A percentile compares a stretch with the other conserved stretches of the same genome.
Conservation (phyloP, 257 asterid species). For the Solanum chmielewskii region DNA sequence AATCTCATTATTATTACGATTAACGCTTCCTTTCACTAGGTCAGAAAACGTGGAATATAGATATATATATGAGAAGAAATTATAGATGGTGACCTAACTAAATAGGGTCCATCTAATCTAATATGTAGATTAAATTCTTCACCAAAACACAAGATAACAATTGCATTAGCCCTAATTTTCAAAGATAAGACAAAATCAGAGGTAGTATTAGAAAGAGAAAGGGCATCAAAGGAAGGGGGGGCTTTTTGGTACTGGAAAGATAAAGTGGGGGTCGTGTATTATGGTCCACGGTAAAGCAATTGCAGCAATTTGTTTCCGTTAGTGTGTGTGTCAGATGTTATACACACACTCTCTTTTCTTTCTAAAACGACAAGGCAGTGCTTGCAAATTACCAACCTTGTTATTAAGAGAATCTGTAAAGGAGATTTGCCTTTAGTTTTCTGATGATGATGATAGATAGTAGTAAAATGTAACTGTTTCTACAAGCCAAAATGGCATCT, state of each 20-base stretch:
- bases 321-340: constrained; percentile 17
- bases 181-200: background rate
- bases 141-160: background rate
- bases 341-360: background rate
- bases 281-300: constrained; percentile 23
- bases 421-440: background rate
- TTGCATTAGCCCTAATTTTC: background rate
- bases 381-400: background rate
- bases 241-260: constrained; percentile 2
- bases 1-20: constrained; percentile 22
- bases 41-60: background rate
- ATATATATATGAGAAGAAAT: background rate
- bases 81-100: background rate
- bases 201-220: background rate
- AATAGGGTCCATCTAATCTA: background rate
- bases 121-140: background rate
- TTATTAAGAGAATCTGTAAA: background rate
- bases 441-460: background rate
- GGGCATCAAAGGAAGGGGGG: background rate
- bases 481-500: background rate
- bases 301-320: constrained; percentile 10
- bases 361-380: background rate
- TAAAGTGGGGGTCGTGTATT: constrained; percentile 6
- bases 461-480: background rate
- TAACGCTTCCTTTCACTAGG: background rate